phyloP scores from a whole-genome alignment of 1,284 basidiomycete genomes.

The Marasmius oreades region DNA sequence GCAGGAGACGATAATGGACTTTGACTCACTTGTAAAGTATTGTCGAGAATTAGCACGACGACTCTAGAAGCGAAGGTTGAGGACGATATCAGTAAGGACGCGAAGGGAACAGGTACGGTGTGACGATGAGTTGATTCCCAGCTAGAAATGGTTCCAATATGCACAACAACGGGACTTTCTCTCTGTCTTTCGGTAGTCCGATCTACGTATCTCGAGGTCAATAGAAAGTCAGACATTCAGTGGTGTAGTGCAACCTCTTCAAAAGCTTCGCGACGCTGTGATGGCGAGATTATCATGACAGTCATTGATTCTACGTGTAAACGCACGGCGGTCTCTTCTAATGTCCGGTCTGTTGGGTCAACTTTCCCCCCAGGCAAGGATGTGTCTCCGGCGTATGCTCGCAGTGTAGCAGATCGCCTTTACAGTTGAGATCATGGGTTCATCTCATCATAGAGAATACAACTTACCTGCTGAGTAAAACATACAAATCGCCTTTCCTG shows the following conservation, averaged over 20 bases:
- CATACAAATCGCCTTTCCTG: slow-evolving; percentile 76
- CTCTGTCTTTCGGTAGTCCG: slow-evolving; percentile 68
- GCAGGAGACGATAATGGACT: not conserved
- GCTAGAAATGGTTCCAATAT: slow-evolving; percentile 75
- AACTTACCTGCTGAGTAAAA: slow-evolving; percentile 68
- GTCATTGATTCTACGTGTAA: not conserved
- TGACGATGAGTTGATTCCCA: slow-evolving; percentile 70
- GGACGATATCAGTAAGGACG: not conserved
- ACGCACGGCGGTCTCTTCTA: slow-evolving; percentile 79
- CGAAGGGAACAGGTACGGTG: slow-evolving; percentile 53
- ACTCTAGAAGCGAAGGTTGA: slow-evolving; percentile 45
- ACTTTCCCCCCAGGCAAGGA: slow-evolving; percentile 81
- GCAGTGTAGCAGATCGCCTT: slow-evolving; percentile 69
- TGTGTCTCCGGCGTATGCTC: slow-evolving; percentile 80
- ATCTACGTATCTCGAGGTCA: slow-evolving; percentile 45
- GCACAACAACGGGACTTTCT: slow-evolving; percentile 70
- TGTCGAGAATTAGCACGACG: slow-evolving; percentile 77
- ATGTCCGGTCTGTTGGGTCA: slow-evolving; percentile 60
- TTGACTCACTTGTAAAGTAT: slow-evolving; percentile 53
- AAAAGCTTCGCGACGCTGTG: slow-evolving; percentile 68
- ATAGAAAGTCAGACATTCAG: not conserved
- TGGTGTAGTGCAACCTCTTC: slow-evolving; percentile 49
- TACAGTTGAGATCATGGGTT: not conserved
- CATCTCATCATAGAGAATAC: not conserved
- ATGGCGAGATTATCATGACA: not conserved